Evolutionary conservation across 805 yeast species (phyloP).

Genomic region (Metschnikowia continentalis): DNA sequence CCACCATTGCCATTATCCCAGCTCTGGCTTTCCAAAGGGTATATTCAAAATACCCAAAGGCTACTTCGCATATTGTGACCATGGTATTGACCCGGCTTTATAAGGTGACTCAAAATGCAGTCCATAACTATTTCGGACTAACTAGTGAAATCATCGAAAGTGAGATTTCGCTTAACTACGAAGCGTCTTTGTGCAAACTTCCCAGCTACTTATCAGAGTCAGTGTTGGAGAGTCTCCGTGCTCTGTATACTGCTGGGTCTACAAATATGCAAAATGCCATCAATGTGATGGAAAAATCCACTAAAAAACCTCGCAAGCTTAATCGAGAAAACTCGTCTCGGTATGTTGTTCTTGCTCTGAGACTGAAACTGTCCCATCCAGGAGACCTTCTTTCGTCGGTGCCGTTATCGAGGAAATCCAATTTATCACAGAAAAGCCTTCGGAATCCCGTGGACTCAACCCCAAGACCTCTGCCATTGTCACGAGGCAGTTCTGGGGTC

Average conservation of each 20-base stretch:
- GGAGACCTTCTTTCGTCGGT: slow-evolving; percentile 84
- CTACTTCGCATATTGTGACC: slow-evolving; percentile 91
- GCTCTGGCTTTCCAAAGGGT: slow-evolving; percentile 72
- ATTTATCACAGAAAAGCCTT: slow-evolving; percentile 20
- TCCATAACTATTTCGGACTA: slow-evolving; percentile 80
- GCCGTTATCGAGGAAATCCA: slow-evolving; percentile 52
- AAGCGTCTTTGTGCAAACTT: slow-evolving; percentile 28
- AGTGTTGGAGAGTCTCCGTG: slow-evolving; percentile 36
- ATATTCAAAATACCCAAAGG: slow-evolving; percentile 72
- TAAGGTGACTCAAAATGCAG: slow-evolving; percentile 87
- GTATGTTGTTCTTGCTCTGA: slow-evolving; percentile 46
- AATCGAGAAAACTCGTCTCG: slow-evolving; percentile 24
- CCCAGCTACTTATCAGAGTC: slow-evolving; percentile 65
- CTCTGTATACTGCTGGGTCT: not conserved
- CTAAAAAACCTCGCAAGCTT: slow-evolving; percentile 13
- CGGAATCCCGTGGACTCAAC: slow-evolving; percentile 1
- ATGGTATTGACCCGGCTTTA: slow-evolving; percentile 83
- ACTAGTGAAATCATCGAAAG: slow-evolving; percentile 77
- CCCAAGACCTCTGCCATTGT: not conserved
- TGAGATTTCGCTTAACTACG: slow-evolving; percentile 59
- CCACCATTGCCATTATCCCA: slow-evolving; percentile 92
- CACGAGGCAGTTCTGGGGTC: not conserved
- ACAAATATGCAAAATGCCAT: not conserved
- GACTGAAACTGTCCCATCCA: slow-evolving; percentile 60
- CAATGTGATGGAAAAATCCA: slow-evolving; percentile 13